A percentile compares a stretch with the other conserved stretches of the same genome.
Conservation (phyloP, 768 basidiomycete genomes). For the Amanita jacksonii region DNA sequence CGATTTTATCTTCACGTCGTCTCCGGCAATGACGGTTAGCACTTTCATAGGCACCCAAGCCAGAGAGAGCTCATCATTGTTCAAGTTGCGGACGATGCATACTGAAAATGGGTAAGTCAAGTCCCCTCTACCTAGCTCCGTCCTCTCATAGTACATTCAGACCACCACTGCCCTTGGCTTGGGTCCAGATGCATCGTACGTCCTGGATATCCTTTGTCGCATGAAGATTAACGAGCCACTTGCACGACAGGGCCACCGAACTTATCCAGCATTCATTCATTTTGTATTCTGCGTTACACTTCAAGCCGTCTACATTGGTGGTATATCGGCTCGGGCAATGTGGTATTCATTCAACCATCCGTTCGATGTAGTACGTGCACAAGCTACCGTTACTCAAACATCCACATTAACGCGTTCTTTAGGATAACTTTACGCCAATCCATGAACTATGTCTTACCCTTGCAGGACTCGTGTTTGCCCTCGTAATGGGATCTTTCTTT, state of each 20-base stretch:
- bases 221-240: neutral
- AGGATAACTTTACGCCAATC: constrained; percentile 60
- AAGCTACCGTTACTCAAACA: too few species aligned
- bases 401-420: too few species aligned
- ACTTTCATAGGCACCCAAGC: constrained; percentile 48
- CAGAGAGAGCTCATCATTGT: constrained; percentile 77
- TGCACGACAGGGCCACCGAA: constrained; percentile 59
- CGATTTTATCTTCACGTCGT: neutral
- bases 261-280: constrained; percentile 77
- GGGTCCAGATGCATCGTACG: constrained; percentile 69
- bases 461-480: constrained; percentile 44
- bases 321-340: constrained; percentile 42
- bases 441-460: constrained; percentile 63
- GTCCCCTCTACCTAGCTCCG: neutral
- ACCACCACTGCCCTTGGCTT: constrained; percentile 86
- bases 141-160: constrained; percentile 25
- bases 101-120: constrained; percentile 73
- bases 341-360: constrained; percentile 61
- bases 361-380: constrained; percentile 45
- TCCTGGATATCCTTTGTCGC: neutral
- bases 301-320: constrained; percentile 51
- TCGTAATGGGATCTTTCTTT: constrained; percentile 70
- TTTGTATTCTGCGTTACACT: constrained; percentile 58
- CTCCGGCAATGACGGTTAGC: neutral
- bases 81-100: constrained; percentile 67